Conservation (phyloP, 768 basidiomycete genomes). For the Strobilomyces echinocephalus region DNA sequence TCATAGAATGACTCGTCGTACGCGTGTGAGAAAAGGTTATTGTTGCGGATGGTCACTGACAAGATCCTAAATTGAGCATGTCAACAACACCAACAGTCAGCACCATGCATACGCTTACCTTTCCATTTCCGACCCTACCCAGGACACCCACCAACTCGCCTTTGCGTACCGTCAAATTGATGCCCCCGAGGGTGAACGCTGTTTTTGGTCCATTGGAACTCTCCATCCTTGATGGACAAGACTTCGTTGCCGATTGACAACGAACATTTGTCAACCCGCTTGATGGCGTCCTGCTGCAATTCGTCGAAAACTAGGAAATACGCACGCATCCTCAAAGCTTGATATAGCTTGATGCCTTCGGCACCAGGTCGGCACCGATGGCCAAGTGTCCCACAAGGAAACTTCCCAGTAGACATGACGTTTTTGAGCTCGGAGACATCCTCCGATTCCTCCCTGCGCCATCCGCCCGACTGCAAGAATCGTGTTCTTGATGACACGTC, state of each 20-base stretch:
- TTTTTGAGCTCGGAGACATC: conserved; percentile 69
- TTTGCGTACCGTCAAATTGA: conserved; percentile 70
- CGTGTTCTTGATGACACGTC: conserved; percentile 66
- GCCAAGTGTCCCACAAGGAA: conserved; percentile 53
- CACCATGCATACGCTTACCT: conserved; percentile 45
- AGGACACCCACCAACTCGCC: conserved; percentile 83
- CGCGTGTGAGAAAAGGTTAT: conserved; percentile 87
- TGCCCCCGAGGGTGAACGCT: conserved; percentile 64
- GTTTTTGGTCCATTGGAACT: conserved; percentile 74
- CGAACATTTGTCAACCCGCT: conserved; percentile 38
- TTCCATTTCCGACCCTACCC: conserved; percentile 91
- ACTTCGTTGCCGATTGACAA: conserved; percentile 63
- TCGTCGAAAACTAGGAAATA: conserved; percentile 44
- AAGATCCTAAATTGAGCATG: conserved; percentile 56
- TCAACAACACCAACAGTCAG: neutral
- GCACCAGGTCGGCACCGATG: no score
- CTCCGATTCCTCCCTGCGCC: conserved; percentile 66
- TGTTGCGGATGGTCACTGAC: conserved; percentile 80
- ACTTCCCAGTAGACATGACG: conserved; percentile 43
- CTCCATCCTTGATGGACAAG: conserved; percentile 66
- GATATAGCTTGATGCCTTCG: conserved; percentile 70
- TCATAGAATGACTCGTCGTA: conserved; percentile 85
- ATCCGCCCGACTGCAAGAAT: conserved; percentile 66
- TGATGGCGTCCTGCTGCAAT: conserved; percentile 74
- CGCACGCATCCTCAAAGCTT: conserved; percentile 64